A percentile compares a stretch with the other conserved stretches of the same genome.
These are phyloP conservation scores for Globisporangium middletonii DNA, from an alignment of 352 stramenopile genomes.

Conservation along the genomic window DNA sequence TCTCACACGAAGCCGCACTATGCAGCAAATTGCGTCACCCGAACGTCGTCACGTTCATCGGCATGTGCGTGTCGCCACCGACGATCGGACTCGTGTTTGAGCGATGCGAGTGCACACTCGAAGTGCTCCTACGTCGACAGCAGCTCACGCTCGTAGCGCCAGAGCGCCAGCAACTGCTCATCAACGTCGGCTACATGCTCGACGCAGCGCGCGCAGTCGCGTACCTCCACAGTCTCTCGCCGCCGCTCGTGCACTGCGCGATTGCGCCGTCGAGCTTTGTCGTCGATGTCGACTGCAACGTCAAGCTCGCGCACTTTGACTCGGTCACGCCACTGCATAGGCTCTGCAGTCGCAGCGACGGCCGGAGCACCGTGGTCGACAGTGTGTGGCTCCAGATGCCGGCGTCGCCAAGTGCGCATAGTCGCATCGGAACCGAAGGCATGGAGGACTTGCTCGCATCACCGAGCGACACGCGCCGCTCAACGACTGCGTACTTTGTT, in stretches of 20 bases:
- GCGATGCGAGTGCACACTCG: constrained; percentile 47
- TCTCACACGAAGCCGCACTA: constrained; percentile 33
- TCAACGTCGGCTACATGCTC: constrained; percentile 51
- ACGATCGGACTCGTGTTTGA: constrained; percentile 61
- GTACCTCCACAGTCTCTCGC: constrained; percentile 63
- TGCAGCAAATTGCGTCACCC: constrained; percentile 46
- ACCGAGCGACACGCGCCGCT: background rate
- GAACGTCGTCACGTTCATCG: constrained; percentile 54
- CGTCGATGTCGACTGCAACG: constrained; percentile 30
- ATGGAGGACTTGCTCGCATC: constrained; percentile 1
- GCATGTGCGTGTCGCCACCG: constrained; percentile 51
- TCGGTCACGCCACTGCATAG: constrained; percentile 25
- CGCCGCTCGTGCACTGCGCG: constrained; percentile 79
- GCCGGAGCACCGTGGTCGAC: background rate
- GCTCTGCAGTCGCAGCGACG: background rate
- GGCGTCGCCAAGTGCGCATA: background rate
- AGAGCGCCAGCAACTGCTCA: constrained; percentile 33
- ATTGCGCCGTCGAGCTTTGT: constrained; percentile 94
- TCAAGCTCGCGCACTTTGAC: constrained; percentile 69
- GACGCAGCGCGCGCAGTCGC: constrained; percentile 50
- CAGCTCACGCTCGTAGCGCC: constrained; percentile 12
- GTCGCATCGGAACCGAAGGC: background rate
- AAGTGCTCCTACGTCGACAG: constrained; percentile 24
- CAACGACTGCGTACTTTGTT: constrained; percentile 28
- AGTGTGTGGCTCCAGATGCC: background rate